Percentiles rank a stretch among this genome's conserved stretches.
These are phyloP conservation scores for Fusarium globosum DNA, from an alignment of 2,329 filamentous ascomycete genomes.

Conservation along the genomic window DNA sequence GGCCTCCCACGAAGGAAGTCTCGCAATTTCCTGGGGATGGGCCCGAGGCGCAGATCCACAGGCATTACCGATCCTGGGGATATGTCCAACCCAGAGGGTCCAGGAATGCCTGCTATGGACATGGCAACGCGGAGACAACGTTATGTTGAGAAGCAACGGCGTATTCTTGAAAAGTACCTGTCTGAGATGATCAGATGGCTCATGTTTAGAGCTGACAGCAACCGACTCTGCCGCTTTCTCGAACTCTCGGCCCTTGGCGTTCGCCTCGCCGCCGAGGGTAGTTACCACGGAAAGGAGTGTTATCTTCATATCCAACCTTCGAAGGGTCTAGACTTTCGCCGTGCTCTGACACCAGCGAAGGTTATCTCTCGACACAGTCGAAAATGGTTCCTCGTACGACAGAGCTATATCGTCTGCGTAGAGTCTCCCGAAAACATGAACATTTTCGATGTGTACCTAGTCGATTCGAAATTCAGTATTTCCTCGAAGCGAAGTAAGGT, in stretches of 20 bases:
- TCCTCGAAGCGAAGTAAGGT: constrained; percentile 75
- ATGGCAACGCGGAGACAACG: constrained; percentile 58
- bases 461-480: constrained; percentile 87
- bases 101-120: constrained; percentile 63
- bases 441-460: constrained; percentile 98
- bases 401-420: constrained; percentile 98
- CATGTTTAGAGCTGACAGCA: constrained; percentile 96
- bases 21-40: constrained; percentile 64
- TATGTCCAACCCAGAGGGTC: constrained; percentile 54
- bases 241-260: constrained; percentile 95
- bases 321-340: constrained; percentile 87
- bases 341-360: constrained; percentile 80
- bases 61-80: constrained; percentile 60
- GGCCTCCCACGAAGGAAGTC: constrained; percentile 59
- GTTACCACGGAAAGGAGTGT: constrained; percentile 98
- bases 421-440: constrained; percentile 99
- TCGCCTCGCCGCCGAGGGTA: constrained; percentile 91
- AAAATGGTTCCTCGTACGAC: constrained; percentile 98
- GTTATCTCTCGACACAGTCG: constrained; percentile 86
- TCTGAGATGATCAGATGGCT: constrained; percentile 95
- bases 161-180: constrained; percentile 88
- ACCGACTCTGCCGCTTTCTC: constrained; percentile 93
- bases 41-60: constrained; percentile 61
- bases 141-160: constrained; percentile 85
- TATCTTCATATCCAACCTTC: constrained; percentile 91